Evolutionary conservation across 2,329 filamentous ascomycete genomes (phyloP), one percentile per base, ranked within the genome.

Genomic region (Microascus cirrosus): DNA sequence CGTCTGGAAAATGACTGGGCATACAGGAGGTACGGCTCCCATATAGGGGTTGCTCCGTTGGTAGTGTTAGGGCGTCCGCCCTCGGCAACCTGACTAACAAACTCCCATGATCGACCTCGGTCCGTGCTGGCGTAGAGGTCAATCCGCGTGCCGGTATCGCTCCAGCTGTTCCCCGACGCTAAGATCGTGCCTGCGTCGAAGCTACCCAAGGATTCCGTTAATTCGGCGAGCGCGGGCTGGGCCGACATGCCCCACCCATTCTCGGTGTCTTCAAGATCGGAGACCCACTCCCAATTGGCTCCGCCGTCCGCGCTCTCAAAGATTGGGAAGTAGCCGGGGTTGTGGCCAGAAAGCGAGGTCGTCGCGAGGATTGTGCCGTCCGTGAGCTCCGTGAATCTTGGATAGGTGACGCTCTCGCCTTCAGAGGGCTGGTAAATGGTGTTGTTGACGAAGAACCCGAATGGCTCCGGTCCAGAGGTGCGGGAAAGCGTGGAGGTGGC

Each of bases 41-140:
- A 90, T 22, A 90, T 82, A 0, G 85, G 84, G 0, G 84, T 86
- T 35, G 82, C 67, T 1, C 83, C 85, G 64, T 89, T 87, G 39
- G 54, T 56, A 3, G 54, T 56, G 64, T 82, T 77, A 2, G 85
- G 80, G 0, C 73, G 64, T 18, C 84, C 83, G 35, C 86, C 86
- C 2, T 73, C 70, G 0, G 85, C 85, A 51, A 89, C 79, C 62
- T 83, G 78, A 59, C 80, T 84, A 56, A 88, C 78, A 62, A 88
- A 89, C 32, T 79, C 71, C 86, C 86, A 90, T 1, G 78, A 84
- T 36, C 70, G 63, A 8, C 84, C 86, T 48, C 73, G 70, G 65
- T 90, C 83, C 7, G 68, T 73, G 52, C 79, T 84, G 8, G 83
- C 85, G 65, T 89, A 90, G 10, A 90, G 71, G 60, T 89, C 86